Conservation (phyloP, 2,329 filamentous ascomycete species). For the Beauveria sp. region DNA sequence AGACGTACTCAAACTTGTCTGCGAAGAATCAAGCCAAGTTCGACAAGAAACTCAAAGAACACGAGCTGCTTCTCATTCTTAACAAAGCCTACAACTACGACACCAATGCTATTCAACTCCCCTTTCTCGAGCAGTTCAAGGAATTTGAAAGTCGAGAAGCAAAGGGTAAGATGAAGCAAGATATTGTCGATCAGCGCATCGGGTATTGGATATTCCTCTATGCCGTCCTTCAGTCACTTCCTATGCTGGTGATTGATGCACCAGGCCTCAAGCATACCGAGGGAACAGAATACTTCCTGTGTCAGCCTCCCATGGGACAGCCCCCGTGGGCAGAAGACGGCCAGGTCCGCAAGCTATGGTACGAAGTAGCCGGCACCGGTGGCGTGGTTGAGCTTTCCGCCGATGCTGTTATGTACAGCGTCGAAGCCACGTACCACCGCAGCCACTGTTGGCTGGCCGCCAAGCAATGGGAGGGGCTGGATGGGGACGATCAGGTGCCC, state of each 20-base stretch:
- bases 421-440: conserved; percentile 52
- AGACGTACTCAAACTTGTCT: conserved; percentile 56
- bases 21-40: conserved; percentile 69
- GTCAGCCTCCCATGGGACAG: conserved; percentile 63
- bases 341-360: conserved; percentile 62
- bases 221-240: conserved; percentile 66
- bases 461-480: conserved; percentile 38
- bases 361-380: conserved; percentile 60
- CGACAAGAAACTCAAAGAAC: conserved; percentile 64
- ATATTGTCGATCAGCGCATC: conserved; percentile 62
- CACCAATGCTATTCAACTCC: conserved; percentile 46
- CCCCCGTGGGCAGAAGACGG: conserved; percentile 65
- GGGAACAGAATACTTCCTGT: conserved; percentile 75
- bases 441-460: conserved; percentile 50
- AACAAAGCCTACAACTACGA: conserved; percentile 76
- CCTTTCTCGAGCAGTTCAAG: conserved; percentile 63
- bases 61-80: conserved; percentile 71
- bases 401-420: conserved; percentile 53
- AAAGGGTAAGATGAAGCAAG: conserved; percentile 53
- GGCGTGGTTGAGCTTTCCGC: conserved; percentile 50
- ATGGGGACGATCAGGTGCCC: conserved; percentile 20
- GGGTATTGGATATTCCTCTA: conserved; percentile 81
- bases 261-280: conserved; percentile 61
- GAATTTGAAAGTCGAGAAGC: conserved; percentile 64
- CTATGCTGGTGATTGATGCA: conserved; percentile 70